Conservation (phyloP, 2,329 filamentous ascomycete species). For the Fusarium fujikuroi region DNA sequence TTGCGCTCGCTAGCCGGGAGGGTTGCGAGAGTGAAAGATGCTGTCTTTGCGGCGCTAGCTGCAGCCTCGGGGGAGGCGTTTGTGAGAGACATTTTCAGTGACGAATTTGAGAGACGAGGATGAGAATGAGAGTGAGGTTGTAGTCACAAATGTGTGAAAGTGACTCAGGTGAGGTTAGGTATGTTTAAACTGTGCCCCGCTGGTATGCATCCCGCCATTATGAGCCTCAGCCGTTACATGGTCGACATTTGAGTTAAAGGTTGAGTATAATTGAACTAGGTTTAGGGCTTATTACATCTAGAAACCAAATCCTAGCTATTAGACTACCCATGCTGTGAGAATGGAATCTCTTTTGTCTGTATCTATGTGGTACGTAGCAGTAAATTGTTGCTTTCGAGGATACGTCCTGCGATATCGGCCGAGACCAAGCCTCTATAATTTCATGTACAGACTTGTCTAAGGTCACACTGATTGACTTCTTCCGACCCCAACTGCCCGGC, state of each 20-base stretch:
- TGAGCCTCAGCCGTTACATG: constrained; percentile 1
- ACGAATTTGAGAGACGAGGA: not conserved
- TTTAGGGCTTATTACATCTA: not conserved
- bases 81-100: constrained; percentile 80
- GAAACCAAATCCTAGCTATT: no score
- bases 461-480: not conserved
- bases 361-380: not conserved
- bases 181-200: constrained; percentile 27
- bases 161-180: constrained; percentile 26
- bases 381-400: not conserved
- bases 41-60: constrained; percentile 80
- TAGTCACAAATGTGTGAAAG: constrained; percentile 3
- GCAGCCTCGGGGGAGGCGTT: constrained; percentile 82
- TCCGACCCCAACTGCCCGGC: not conserved
- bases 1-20: constrained; percentile 82
- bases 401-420: constrained; percentile 22
- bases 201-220: constrained; percentile 42
- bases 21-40: constrained; percentile 85
- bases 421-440: not conserved
- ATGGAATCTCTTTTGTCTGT: not conserved
- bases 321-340: not conserved
- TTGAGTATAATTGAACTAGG: not conserved
- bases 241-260: not conserved
- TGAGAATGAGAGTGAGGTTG: not conserved
- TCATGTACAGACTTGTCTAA: not conserved